Evolutionary conservation across 129 eudicot genomes (phyloP), one percentile per base, ranked within the genome.

Genomic region (Tagetes erecta): DNA sequence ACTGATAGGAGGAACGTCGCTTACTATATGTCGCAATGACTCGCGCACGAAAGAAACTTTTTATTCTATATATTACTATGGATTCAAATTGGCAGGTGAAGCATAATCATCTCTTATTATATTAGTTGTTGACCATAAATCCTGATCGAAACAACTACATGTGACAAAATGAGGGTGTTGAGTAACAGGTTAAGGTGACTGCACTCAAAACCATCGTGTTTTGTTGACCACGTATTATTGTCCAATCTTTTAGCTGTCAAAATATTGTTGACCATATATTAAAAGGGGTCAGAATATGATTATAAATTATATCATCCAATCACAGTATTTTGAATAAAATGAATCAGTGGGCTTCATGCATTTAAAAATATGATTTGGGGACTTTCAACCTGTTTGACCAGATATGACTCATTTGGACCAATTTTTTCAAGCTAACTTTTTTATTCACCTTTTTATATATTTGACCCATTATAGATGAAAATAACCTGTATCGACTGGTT

Each of bases 81-180:
- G 97, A 94, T 78, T 94, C 98, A 64, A 85, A 84, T 84, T 90
- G 98, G 98, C 97, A 94, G 97, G 98, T 94, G 39, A 50, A 64
- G 35, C 38, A 55, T 72, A 65, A 46, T 58, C 42, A 59, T 52
- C 38, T 70, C 56, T 62, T 30, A n/a, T 69, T 30, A 67, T 36
- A 30, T 57, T 31, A 46, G 3, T 53, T 53, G 59, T 6, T 53
- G 59, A 8, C 44, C 38, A 58, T 58, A 58, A 33, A 6, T 31
- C n/a, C 30, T 62, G 67, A 62, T 62, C 30, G 36, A 3, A 62
- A 12, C 3, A 62, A 35, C 41, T 59, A 56, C 11, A 30, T 1
- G 6, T 33, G 67, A 4, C 6, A 59, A 59, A 3, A 59, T 13
- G 27, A 30, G 44, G 8, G 9, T 13, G 37, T 37, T 36, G 42